phyloP scores from a whole-genome alignment of 257 asterid genomes.

The Penstemon barbatus region DNA sequence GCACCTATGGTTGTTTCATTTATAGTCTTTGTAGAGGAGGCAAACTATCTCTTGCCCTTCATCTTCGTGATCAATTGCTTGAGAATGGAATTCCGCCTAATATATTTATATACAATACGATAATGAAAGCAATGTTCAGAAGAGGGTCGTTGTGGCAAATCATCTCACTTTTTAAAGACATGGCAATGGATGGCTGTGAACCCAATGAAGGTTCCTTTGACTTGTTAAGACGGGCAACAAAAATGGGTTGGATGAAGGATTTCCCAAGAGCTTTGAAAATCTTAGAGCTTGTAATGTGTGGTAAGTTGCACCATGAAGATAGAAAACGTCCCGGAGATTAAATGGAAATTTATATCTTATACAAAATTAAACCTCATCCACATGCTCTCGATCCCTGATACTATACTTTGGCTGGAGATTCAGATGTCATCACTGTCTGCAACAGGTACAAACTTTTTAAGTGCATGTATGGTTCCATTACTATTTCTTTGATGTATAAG shows the following conservation, averaged over 20 bases:
- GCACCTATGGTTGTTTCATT: constrained; percentile 47
- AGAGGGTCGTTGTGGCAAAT: constrained; percentile 40
- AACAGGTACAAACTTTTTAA: too few species aligned
- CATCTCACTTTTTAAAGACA: constrained; percentile 41
- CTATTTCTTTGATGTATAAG: too few species aligned
- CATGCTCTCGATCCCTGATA: too few species aligned
- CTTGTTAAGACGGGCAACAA: constrained; percentile 36
- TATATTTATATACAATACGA: constrained; percentile 43
- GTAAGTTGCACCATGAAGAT: constrained; percentile 21
- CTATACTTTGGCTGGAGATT: too few species aligned
- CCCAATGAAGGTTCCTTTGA: constrained; percentile 43
- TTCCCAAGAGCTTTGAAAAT: constrained; percentile 38
- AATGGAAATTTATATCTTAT: too few species aligned
- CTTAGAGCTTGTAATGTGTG: constrained; percentile 34
- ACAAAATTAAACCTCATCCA: too few species aligned
- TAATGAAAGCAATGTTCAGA: constrained; percentile 48
- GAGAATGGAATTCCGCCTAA: constrained; percentile 45
- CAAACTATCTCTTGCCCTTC: constrained; percentile 45
- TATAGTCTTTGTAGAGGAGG: constrained; percentile 48
- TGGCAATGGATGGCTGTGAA: constrained; percentile 52
- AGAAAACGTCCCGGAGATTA: constrained; percentile 8
- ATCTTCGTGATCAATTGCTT: constrained; percentile 40
- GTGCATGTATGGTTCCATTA: too few species aligned
- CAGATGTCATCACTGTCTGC: too few species aligned
- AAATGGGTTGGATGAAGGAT: constrained; percentile 40